Evolutionary conservation across 1,284 basidiomycete species (phyloP).

Genomic region (Salmacisia buchloeana): DNA sequence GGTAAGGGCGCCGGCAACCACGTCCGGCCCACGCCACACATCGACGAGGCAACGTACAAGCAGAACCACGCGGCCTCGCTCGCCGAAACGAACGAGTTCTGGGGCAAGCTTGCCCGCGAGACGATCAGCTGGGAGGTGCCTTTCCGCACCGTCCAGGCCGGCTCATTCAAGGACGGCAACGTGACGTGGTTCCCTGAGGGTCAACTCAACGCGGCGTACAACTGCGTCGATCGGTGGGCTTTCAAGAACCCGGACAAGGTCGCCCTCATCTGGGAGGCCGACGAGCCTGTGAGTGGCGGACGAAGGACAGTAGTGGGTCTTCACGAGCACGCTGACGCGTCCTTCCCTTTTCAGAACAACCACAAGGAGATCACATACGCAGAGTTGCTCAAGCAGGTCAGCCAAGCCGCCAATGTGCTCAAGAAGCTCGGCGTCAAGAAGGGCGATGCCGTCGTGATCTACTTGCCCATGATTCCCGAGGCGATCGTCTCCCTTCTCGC

Average conservation of each 20-base stretch:
- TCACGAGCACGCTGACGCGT: background rate
- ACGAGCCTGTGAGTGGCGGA: conserved; percentile 70
- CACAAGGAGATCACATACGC: conserved; percentile 37
- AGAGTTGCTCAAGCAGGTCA: conserved; percentile 76
- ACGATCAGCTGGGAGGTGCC: conserved; percentile 83
- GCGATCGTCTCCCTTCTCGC: conserved; percentile 92
- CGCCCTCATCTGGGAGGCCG: conserved; percentile 97
- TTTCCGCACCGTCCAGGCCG: conserved; percentile 80
- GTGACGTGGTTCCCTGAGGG: conserved; percentile 76
- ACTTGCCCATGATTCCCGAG: conserved; percentile 59
- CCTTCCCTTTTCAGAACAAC: background rate
- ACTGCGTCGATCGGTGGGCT: conserved; percentile 94
- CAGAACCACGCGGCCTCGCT: conserved; percentile 31
- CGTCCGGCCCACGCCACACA: conserved; percentile 33
- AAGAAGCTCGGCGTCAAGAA: conserved; percentile 85
- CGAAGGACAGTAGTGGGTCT: too few relatives aligned
- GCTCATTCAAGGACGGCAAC: conserved; percentile 79
- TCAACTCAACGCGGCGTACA: conserved; percentile 71
- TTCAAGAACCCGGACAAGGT: conserved; percentile 82
- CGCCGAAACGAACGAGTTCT: conserved; percentile 38
- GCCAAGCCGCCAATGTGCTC: conserved; percentile 83
- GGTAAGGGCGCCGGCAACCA: conserved; percentile 25
- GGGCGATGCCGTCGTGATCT: conserved; percentile 72
- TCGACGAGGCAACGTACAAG: conserved; percentile 32
- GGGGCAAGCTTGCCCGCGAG: conserved; percentile 67